Percentiles rank a stretch among this genome's conserved stretches.
Conservation (phyloP, 345 rosid species). For the Sisymbrium altissimum region DNA sequence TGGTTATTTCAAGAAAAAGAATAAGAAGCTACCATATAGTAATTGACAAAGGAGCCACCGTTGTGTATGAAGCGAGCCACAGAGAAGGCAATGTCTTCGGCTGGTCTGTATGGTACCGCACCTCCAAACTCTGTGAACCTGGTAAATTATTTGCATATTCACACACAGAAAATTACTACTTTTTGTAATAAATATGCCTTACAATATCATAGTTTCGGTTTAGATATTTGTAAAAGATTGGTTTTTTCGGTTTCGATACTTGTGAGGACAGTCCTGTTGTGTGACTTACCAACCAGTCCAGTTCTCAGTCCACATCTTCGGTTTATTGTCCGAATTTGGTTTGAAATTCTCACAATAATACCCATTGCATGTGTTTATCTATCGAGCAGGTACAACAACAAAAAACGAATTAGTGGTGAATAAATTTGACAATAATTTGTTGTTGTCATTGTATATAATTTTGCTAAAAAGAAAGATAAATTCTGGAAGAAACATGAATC, state of each 20-base stretch:
- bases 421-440: background rate
- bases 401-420: background rate
- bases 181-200: background rate
- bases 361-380: constrained; percentile 92
- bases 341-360: constrained; percentile 75
- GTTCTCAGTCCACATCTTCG: constrained; percentile 93
- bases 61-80: constrained; percentile 81
- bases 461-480: background rate
- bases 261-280: background rate
- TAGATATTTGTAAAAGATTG: background rate
- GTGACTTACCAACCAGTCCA: constrained; percentile 91
- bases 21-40: constrained; percentile 64
- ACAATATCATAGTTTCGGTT: background rate
- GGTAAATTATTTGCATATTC: background rate
- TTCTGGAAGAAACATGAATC: background rate
- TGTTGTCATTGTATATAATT: background rate
- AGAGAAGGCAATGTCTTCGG: constrained; percentile 80
- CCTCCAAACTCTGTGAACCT: constrained; percentile 81
- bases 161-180: background rate
- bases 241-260: background rate
- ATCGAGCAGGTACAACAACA: background rate
- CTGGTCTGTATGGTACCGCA: constrained; percentile 69
- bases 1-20: background rate
- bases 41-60: constrained; percentile 73
- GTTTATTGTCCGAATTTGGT: constrained; percentile 62